Base-by-base conservation (phyloP, 352 stramenopile species). In the Globisporangium alternatum region DNA sequence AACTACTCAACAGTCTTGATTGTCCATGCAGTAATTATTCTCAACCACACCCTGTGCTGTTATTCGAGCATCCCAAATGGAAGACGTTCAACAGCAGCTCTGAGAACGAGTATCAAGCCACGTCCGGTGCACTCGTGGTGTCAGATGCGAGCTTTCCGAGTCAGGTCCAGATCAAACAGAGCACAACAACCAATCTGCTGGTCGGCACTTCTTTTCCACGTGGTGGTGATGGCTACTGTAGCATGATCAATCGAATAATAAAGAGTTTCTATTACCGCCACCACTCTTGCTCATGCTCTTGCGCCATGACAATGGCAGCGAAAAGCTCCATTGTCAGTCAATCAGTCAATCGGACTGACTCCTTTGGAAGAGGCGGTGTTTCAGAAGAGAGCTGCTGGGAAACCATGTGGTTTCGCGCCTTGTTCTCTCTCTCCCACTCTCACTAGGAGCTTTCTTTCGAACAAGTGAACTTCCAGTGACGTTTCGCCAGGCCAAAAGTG, bases 391-490 rank as follows among this genome's bases (percentile, higher is more conserved):
- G 12, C 12, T 64, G 59, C 47, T 51, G 47, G 17, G 47, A 64
- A 64, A 64, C 22, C 59, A 56, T 2, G 1, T 52, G 59, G 33
- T 39, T 64, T 64, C 59, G 33, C 33, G 25, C 15, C 30, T 43
- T 58, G 33, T 64, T 64, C 59, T 33, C 59, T 28, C 45, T 56
- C 35, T 41, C 9, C 35, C 35, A 41, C 35, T 41, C 35, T 41
- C 8, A 39, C 33, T 8, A 39, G 33, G 5, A 39, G 33, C 33
- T 39, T 39, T 39, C 33, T 39, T 39, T 39, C 33, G 33, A 39
- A 39, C 33, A 43, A 43, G 37, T 43, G 37, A 1, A 41, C 47
- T 25, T 17, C 35, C 21, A 22, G 7, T 55, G 41, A 22, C 41
- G 15, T 28, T 25, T 49, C 43, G 39, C 8, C 37, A 43, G 37